Conservation (phyloP, 2,329 filamentous ascomycete genomes). For the Corynespora cassiicola region DNA sequence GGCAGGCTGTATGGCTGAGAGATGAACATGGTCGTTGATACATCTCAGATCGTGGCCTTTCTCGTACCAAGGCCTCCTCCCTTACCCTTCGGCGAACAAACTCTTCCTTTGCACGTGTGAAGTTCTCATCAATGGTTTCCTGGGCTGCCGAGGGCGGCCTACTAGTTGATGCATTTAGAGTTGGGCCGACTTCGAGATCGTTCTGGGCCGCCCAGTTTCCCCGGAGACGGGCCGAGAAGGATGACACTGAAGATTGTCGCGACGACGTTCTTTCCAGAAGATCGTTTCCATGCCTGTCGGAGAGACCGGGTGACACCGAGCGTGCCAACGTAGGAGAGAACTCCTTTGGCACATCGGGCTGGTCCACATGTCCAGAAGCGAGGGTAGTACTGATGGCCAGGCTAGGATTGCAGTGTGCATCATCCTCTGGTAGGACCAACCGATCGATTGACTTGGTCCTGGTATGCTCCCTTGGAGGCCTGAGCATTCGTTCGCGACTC, state of each 20-base stretch:
- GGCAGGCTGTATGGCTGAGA: constrained; percentile 46
- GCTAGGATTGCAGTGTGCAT: constrained; percentile 70
- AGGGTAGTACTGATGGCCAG: constrained; percentile 68
- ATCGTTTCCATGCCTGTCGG: constrained; percentile 34
- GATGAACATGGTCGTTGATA: constrained; percentile 33
- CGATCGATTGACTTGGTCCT: constrained; percentile 71
- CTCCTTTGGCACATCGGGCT: constrained; percentile 54
- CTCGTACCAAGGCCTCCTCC: constrained; percentile 37
- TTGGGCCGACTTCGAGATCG: constrained; percentile 29
- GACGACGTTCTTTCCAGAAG: constrained; percentile 33
- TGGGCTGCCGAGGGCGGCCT: constrained; percentile 21
- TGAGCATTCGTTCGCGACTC: constrained; percentile 43
- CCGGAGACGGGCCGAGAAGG: constrained; percentile 41
- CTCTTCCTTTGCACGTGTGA: constrained; percentile 47
- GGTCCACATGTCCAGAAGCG: constrained; percentile 66
- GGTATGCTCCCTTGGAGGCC: constrained; percentile 52
- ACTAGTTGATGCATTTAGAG: constrained; percentile 22
- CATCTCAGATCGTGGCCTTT: constrained; percentile 25
- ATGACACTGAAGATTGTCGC: constrained; percentile 48
- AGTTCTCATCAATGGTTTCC: constrained; percentile 37
- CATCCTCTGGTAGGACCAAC: constrained; percentile 62
- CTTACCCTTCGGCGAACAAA: constrained; percentile 42
- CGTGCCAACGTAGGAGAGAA: constrained; percentile 40
- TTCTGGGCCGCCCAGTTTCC: constrained; percentile 26
- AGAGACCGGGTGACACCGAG: constrained; percentile 53